Percentiles rank a stretch among this genome's conserved stretches.
phyloP scores from a whole-genome alignment of 257 asterid species.

The Primulina eburnea region DNA sequence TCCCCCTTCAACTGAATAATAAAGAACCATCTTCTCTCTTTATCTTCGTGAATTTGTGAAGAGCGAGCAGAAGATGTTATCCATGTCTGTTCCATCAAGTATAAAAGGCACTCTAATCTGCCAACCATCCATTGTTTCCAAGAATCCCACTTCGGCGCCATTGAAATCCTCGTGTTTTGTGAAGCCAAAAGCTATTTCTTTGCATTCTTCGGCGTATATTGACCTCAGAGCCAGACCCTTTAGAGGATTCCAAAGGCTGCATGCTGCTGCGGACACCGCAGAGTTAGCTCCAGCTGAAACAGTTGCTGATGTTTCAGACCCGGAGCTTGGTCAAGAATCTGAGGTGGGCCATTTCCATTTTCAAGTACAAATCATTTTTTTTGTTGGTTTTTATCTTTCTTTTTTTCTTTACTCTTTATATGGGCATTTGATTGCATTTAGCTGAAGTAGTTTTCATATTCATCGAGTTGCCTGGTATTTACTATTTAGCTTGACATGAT shows the following conservation, averaged over 20 bases:
- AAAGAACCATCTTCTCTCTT: constrained; percentile 12
- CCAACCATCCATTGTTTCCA: constrained; percentile 41
- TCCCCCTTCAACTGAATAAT: background rate
- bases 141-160: constrained; percentile 29
- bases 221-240: constrained; percentile 30
- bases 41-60: background rate
- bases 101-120: constrained; percentile 31
- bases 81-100: constrained; percentile 44
- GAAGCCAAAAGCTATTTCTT: constrained; percentile 25
- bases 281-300: constrained; percentile 39
- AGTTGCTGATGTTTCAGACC: constrained; percentile 23
- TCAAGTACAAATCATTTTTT: background rate
- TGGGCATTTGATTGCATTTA: too few species aligned
- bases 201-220: constrained; percentile 24
- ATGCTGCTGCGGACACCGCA: constrained; percentile 41
- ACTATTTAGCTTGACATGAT: too few species aligned
- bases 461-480: too few species aligned
- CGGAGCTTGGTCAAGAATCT: constrained; percentile 31
- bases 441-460: too few species aligned
- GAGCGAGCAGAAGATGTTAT: constrained; percentile 33
- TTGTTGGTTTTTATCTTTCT: too few species aligned
- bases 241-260: constrained; percentile 29
- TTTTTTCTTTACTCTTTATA: too few species aligned
- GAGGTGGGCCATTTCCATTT: constrained; percentile 22
- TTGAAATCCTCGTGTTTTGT: constrained; percentile 33